Base-by-base conservation (phyloP, 2,329 filamentous ascomycete species). In the Alternaria consortialis region DNA sequence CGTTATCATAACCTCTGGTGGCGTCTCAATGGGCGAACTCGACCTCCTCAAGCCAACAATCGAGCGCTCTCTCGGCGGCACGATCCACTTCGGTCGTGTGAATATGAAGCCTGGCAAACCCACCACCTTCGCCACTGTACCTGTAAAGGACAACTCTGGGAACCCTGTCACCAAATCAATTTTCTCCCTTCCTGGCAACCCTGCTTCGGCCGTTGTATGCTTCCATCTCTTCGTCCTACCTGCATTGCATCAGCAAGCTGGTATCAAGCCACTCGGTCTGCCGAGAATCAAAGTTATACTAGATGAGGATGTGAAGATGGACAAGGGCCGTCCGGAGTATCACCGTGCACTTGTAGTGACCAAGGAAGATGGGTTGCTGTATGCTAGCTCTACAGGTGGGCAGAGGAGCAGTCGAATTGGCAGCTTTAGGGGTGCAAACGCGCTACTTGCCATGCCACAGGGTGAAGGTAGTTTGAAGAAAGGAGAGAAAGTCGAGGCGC, bases 21-120 rank as follows among this genome's bases (percentile, higher is more conserved):
- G 95, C 48, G 95, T 98, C 20, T 97, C 92, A 9, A 99, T 99
- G 95, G 95, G 95, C 58, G 95, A 99, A 80, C 88, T 97, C 2
- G 95, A 99, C 78, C 89, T 99, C 7, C 87, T 99, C 20, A 99
- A 99, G 77, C 94, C 95, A 0, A 98, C 94, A 0, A 92, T 99
- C 71, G 95, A 98, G 82, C 90, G 94, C 42, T 85, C 89, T 1
- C 86, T 99, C 1, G 93, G 93, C 58, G 95, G 95, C 7, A 95
- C 90, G 0, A 97, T 99, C 67, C 95, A 97, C 79, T 99, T 99
- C 71, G 95, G 95, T 25, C 90, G 95, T 3, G 95, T 99, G 3
- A 87, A 90, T 56, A 98, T 99, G 95, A 99, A 99, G 82, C 95
- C 95, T 0, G 95, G 95, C 5, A 99, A 98, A 80, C 95, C 95